Evolutionary conservation across 805 yeast species (phyloP).

Genomic region (Candida ficus): DNA sequence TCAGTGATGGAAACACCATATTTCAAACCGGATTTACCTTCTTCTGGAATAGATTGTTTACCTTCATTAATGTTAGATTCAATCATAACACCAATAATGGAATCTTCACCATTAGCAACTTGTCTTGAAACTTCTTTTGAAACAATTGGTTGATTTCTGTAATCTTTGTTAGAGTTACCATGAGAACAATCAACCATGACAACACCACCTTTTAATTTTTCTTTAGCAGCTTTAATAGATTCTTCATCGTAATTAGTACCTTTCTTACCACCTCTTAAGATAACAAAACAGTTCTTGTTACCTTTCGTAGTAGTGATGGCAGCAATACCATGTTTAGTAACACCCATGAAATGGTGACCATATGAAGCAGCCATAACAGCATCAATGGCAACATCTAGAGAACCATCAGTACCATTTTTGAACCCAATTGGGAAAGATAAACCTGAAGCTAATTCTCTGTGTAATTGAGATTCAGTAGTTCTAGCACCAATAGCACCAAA

Average conservation of each 20-base stretch:
- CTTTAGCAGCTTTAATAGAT: conserved; percentile 72
- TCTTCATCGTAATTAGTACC: conserved; percentile 89
- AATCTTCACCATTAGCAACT: conserved; percentile 71
- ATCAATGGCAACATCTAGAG: conserved; percentile 86
- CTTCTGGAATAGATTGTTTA: conserved; percentile 78
- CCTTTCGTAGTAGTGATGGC: conserved; percentile 97
- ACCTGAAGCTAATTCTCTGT: conserved; percentile 96
- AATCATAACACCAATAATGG: conserved; percentile 90
- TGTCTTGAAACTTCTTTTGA: conserved; percentile 77
- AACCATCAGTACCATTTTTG: conserved; percentile 98
- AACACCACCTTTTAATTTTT: conserved; percentile 44
- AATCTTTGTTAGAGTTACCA: conserved; percentile 93
- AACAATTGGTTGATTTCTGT: conserved; percentile 94
- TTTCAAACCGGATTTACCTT: conserved; percentile 71
- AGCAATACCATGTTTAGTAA: conserved; percentile 94
- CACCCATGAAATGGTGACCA: conserved; percentile 95
- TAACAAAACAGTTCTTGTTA: conserved; percentile 89
- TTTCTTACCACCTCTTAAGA: conserved; percentile 91
- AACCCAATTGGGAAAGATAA: conserved; percentile 98
- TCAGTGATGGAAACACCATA: conserved; percentile 97
- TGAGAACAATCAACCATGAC: conserved; percentile 98
- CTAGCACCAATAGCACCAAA: conserved; percentile 99
- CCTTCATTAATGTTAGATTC: conserved; percentile 92
- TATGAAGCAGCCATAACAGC: conserved; percentile 90
- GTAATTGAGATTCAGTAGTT: conserved; percentile 97